These are phyloP conservation scores for Rhizopus sp. DNA, from an alignment of 371 early-diverging fungal species.

Conservation along the genomic window DNA sequence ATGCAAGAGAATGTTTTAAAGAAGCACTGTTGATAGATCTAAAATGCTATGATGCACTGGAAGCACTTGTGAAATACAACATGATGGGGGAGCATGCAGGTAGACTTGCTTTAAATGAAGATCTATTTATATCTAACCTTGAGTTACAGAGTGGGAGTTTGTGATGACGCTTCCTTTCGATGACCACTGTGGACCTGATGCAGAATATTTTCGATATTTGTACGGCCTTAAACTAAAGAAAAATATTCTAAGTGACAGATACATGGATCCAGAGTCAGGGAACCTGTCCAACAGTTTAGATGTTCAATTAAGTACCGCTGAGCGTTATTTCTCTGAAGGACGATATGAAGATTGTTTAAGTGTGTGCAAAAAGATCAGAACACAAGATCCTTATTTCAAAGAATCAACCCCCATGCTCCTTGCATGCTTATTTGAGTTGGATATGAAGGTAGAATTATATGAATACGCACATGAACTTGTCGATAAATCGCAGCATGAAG, in stretches of 20 bases:
- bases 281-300: slow-evolving; percentile 55
- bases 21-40: slow-evolving; percentile 68
- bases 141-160: slow-evolving; percentile 58
- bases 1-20: slow-evolving; percentile 65
- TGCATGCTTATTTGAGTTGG: slow-evolving; percentile 65
- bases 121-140: background rate
- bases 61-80: slow-evolving; percentile 57
- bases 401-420: slow-evolving; percentile 63
- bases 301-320: slow-evolving; percentile 64
- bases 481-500: slow-evolving; percentile 30
- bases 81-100: slow-evolving; percentile 68
- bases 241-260: slow-evolving; percentile 48
- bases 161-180: slow-evolving; percentile 56
- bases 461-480: slow-evolving; percentile 47
- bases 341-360: slow-evolving; percentile 58
- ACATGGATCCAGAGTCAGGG: slow-evolving; percentile 44
- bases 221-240: slow-evolving; percentile 63
- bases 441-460: slow-evolving; percentile 64
- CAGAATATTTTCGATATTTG: slow-evolving; percentile 58
- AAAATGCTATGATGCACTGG: slow-evolving; percentile 72
- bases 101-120: slow-evolving; percentile 18
- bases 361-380: slow-evolving; percentile 61
- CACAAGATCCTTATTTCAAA: slow-evolving; percentile 59
- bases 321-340: slow-evolving; percentile 53
- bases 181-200: slow-evolving; percentile 58